Evolutionary conservation across 352 stramenopile genomes (phyloP), one percentile per base, ranked within the genome.

Genomic region (Phytophthora aleatoria): DNA sequence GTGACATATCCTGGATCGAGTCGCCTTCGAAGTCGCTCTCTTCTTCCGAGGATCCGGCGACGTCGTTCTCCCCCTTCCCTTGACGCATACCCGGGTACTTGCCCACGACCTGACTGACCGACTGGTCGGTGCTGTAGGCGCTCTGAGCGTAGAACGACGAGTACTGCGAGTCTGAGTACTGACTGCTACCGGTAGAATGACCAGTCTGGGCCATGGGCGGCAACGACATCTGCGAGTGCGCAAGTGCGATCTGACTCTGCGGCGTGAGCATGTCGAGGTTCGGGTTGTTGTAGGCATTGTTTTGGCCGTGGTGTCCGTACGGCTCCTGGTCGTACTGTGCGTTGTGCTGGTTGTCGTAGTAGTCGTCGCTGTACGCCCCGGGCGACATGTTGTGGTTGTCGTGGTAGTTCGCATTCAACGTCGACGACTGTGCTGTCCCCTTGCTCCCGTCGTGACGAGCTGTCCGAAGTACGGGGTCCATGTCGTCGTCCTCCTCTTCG

Each of bases 261-360:
- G 83, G 80, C 10, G 83, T 89, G n/a, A 91, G 61, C 44, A 89
- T 57, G 61, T 90, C 83, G 10, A 87, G 59, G 20, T 72, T 74
- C 26, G 71, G 74, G 52, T 89, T 74, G 64, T 84, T 78, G 45
- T 78, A 77, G 53, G 6, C 31, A 20, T 47, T 50, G 24, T 27
- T 26, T 33, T 52, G 52, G 16, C 28, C 30, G 20, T 50, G 57
- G 26, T 65, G 52, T 10, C 45, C 44, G 31, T 72, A 72, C 38
- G 59, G 49, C 4, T 74, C 59, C 35, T 74, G 64, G n/a, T 68
- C 57, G 60, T 77, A 73, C 49, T 68, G 55, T 12, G 10, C 48
- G 16, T 64, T 51, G 31, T 70, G 57, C 15, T 64, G 16, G 13
- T 66, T 28, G 15, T 67, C 56, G 33, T 50, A 43, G 20, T 62